Conservation (phyloP, 805 yeast species). For the Candida glaebosa region DNA sequence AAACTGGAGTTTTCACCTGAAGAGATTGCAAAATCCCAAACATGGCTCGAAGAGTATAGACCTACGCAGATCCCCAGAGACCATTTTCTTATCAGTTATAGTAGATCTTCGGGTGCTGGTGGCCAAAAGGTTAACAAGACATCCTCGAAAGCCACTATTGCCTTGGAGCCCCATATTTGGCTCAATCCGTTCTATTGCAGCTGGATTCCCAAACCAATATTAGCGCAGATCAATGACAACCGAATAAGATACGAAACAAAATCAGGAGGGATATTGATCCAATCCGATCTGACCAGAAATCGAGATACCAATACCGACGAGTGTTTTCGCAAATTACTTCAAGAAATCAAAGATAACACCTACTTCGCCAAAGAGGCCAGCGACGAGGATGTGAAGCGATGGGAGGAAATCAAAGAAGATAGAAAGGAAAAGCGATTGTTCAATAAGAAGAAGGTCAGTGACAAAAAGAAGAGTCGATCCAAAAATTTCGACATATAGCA, state of each 20-base stretch:
- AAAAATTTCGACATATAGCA: constrained; percentile 27
- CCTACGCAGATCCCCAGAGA: constrained; percentile 39
- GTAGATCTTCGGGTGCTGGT: constrained; percentile 79
- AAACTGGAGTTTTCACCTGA: constrained; percentile 12
- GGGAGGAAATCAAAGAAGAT: constrained; percentile 41
- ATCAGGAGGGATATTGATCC: constrained; percentile 53
- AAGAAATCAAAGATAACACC: constrained; percentile 47
- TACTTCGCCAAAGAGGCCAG: constrained; percentile 47
- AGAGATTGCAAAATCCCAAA: constrained; percentile 31
- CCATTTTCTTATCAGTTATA: constrained; percentile 43
- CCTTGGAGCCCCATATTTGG: constrained; percentile 44
- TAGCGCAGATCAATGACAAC: constrained; percentile 34
- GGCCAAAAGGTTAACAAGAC: constrained; percentile 85
- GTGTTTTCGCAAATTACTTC: constrained; percentile 58
- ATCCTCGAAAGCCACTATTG: constrained; percentile 62
- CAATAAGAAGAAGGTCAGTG: constrained; percentile 35
- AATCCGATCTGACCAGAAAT: constrained; percentile 57
- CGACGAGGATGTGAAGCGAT: constrained; percentile 45
- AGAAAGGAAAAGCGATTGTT: constrained; percentile 29
- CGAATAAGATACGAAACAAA: constrained; percentile 54
- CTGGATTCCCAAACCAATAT: constrained; percentile 61
- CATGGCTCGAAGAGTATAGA: constrained; percentile 40
- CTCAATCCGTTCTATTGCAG: constrained; percentile 30
- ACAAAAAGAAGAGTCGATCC: constrained; percentile 34
- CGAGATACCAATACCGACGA: constrained; percentile 53